Evolutionary conservation across 164 flowering plant species (phyloP).

Genomic region (Magnolia officinalis): DNA sequence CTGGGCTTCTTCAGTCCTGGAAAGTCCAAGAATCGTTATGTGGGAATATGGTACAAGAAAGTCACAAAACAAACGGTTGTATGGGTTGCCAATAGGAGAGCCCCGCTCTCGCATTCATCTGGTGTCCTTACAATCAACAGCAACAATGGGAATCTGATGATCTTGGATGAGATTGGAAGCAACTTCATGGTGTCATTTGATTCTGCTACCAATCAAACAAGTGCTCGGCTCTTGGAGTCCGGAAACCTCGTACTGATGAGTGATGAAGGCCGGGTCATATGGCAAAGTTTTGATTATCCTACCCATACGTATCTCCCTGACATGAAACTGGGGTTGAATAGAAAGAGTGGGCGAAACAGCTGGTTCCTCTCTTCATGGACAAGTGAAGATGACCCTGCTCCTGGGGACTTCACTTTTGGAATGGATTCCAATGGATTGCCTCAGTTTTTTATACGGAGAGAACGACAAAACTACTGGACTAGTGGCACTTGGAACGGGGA

Average conservation of each 20-base stretch:
- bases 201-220: background rate
- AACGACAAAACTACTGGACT: no score
- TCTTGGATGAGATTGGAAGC: slow-evolving; percentile 13
- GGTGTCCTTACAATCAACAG: slow-evolving; percentile 14
- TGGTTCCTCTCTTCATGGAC: slow-evolving; percentile 44
- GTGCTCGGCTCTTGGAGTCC: slow-evolving; percentile 16
- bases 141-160: slow-evolving; percentile 14
- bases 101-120: slow-evolving; percentile 15
- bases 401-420: background rate
- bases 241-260: slow-evolving; percentile 25
- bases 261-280: slow-evolving; percentile 13
- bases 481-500: no score
- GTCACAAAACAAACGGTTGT: slow-evolving; percentile 16
- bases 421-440: background rate
- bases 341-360: slow-evolving; percentile 31
- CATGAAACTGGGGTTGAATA: slow-evolving; percentile 44
- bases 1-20: slow-evolving; percentile 24
- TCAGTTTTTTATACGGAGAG: no score
- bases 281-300: slow-evolving; percentile 65
- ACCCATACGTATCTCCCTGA: slow-evolving; percentile 32
- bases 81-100: slow-evolving; percentile 48
- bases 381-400: slow-evolving; percentile 32
- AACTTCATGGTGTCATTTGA: background rate
- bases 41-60: slow-evolving; percentile 39
- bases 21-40: slow-evolving; percentile 9